Base-by-base conservation (phyloP, 495 filamentous ascomycete genomes). In the Talaromyces borbonicus region DNA sequence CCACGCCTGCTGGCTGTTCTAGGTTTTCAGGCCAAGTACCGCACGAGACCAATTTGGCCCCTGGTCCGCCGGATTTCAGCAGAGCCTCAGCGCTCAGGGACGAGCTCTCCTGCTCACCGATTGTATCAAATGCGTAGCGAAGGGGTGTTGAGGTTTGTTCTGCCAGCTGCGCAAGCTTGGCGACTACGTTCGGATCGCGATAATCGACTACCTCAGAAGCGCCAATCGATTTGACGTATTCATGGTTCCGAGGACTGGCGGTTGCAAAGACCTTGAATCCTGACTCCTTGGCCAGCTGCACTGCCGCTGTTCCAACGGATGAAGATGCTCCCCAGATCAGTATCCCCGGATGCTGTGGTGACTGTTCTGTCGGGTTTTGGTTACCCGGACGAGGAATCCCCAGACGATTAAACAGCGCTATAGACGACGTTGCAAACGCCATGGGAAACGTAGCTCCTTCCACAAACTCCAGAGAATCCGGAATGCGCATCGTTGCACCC, bases 261-360 rank as follows among this genome's bases (percentile, higher is more conserved):
- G 69, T 72, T n/a, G 61, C 66, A 44, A 68, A 73, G 8, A 75
- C 63, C 2, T 51, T 61, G 33, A 65, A 71, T 6, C 73, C 72
- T 2, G 68, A 14, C 5, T 52, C 25, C 24, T 54, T 62, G 0
- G 69, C 72, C 3, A 54, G 36, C 47, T 77, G 74, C 9, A 77
- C 52, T 2, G 61, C 54, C 20, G 57, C 46, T 5, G 51, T 60
- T 0, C 71, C 70, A 3, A 71, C 53, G 44, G 62, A 72, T 38
- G 62, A 67, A 33, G 68, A 54, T 2, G 54, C 74, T 1, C 74
- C 74, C 74, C 73, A 77, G 40, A 75, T 49, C 18, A 74, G 49
- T 8, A 69, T 61, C 2, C 56, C 60, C 15, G 42, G 12, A 5
- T 31, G 27, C 6, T 22, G 42, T 4, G 19, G 3, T 22, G 8